phyloP scores from a whole-genome alignment of 2,329 filamentous ascomycete genomes.

The Fusarium austroafricanum region DNA sequence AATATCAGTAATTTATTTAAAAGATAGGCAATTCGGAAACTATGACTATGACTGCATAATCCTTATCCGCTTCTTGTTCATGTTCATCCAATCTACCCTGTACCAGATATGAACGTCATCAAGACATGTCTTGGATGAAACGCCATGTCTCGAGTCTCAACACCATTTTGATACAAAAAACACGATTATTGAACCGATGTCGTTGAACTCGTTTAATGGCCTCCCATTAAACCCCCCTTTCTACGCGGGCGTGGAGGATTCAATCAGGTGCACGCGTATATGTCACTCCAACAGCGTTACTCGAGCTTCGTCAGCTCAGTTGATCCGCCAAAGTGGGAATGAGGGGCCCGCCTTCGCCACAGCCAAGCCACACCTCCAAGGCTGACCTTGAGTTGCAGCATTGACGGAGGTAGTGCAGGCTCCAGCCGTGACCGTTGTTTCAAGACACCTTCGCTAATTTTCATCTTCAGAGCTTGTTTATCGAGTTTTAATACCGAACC shows the following conservation, averaged over 20 bases:
- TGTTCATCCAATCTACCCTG: constrained; percentile 19
- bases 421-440: constrained; percentile 42
- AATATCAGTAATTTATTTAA: background rate
- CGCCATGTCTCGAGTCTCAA: background rate
- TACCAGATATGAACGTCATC: constrained; percentile 27
- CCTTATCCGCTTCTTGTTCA: background rate
- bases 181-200: background rate
- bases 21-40: background rate
- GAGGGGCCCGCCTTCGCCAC: constrained; percentile 38
- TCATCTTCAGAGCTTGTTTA: constrained; percentile 21
- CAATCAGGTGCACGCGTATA: constrained; percentile 27
- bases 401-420: constrained; percentile 43
- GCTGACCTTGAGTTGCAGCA: constrained; percentile 46
- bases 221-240: background rate
- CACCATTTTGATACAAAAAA: background rate
- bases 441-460: constrained; percentile 40
- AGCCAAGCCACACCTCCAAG: constrained; percentile 48
- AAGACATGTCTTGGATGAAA: too few species aligned
- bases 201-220: background rate
- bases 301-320: constrained; percentile 36
- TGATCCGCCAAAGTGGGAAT: constrained; percentile 17
- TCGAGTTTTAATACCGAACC: constrained; percentile 2
- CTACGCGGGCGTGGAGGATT: background rate
- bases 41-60: background rate
- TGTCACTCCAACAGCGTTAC: constrained; percentile 37